Evolutionary conservation across 2,329 filamentous ascomycete genomes (phyloP), one percentile per base, ranked within the genome.

Genomic region (Plenodomus biglobosus): DNA sequence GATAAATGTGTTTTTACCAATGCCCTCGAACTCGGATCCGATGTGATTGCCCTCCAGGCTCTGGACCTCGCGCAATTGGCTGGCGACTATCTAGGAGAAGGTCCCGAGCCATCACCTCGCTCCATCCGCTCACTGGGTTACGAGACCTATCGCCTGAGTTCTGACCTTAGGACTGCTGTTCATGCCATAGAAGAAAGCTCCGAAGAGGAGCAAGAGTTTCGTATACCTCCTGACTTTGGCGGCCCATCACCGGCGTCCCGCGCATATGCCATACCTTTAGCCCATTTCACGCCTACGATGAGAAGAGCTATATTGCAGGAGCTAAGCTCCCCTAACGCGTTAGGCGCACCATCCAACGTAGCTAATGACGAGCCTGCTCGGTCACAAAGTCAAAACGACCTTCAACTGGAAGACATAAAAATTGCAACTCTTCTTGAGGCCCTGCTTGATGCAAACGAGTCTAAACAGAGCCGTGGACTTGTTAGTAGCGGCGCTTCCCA

Each of bases 41-140:
- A 92, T 56, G 64, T 92, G 2, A 73, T 94, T 24, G 79, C 82
- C 17, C 66, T 95, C 10, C 82, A 85, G 62, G 83, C 88, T 1
- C 81, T 85, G 53, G 85, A 87, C 61, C 73, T 95, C 44, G 86
- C 86, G 2, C 79, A 85, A 41, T 75, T 94, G 20, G 78, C 86
- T 0, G 86, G 85, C 2, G 78, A 83, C 37, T 90, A 91, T 59
- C 71, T 92, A 8, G 86, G 85, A 3, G 84, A 88, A 61, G 78
- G 80, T 51, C 52, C 74, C n/a, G 74, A 55, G 73, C 81, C 38
- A 76, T 83, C 32, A 77, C 65, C 71, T 11, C 61, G 70, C 24
- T 62, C 75, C 44, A 58, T 80, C 56, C 64, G 76, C 52, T 66
- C 77, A 49, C 66, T 82, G 46, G 79, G 78, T 1, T 84, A 83